These are phyloP conservation scores for Physaria fendleri DNA, from an alignment of 345 rosid genomes.

Conservation along the genomic window DNA sequence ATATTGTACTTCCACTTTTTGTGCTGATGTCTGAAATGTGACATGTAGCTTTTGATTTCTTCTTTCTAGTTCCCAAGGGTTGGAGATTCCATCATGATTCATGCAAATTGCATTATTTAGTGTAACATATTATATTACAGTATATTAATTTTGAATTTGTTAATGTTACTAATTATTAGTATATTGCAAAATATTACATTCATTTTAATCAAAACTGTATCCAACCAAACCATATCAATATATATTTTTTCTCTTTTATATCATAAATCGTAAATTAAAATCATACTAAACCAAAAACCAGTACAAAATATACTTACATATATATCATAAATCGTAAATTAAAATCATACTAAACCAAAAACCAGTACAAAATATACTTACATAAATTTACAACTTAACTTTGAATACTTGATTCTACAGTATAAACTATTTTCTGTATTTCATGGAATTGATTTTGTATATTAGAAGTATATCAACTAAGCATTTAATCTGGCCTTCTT, in stretches of 20 bases:
- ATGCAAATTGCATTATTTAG: constrained; percentile 2
- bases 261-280: neutral
- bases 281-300: neutral
- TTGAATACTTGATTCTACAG: too few relatives aligned
- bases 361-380: neutral
- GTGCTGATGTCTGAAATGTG: constrained; percentile 10
- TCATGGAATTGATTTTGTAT: neutral
- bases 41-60: constrained; percentile 4
- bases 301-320: neutral
- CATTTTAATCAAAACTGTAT: neutral
- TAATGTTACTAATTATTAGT: neutral
- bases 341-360: neutral
- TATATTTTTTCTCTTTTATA: too few relatives aligned
- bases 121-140: neutral
- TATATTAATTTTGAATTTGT: constrained; percentile 8
- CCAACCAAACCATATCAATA: neutral
- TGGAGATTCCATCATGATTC: constrained; percentile 12
- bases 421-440: too few relatives aligned
- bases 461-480: neutral
- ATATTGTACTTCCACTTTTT: constrained; percentile 14
- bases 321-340: neutral
- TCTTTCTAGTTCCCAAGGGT: constrained; percentile 18
- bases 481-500: constrained; percentile 6
- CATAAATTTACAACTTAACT: too few relatives aligned
- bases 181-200: neutral